Percentiles rank a stretch among this genome's conserved stretches.
These are phyloP conservation scores for Labyrinthula sp. DNA, from an alignment of 352 stramenopile species.

Conservation along the genomic window DNA sequence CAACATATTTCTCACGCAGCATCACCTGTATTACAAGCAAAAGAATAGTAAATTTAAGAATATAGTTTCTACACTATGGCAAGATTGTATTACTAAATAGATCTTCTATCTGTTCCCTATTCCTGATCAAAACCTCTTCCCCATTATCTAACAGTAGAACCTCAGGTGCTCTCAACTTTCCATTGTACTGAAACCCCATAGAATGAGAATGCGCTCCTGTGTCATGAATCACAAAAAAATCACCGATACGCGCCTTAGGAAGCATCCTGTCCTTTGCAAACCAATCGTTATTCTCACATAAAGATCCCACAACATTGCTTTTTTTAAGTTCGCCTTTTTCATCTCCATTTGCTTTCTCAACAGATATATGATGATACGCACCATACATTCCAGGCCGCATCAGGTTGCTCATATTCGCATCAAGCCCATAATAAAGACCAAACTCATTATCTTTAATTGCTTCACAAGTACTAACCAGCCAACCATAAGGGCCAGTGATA, in stretches of 20 bases:
- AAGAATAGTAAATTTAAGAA: no score
- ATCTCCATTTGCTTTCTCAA: constrained; percentile 42
- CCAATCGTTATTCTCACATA: constrained; percentile 73
- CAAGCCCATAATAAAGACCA: constrained; percentile 52
- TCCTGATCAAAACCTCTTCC: constrained; percentile 19
- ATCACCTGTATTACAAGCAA: no score
- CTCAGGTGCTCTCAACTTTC: constrained; percentile 61
- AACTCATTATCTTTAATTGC: constrained; percentile 59
- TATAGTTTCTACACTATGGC: no score
- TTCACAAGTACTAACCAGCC: constrained; percentile 53
- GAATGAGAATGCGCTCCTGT: constrained; percentile 62
- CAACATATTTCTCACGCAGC: no score
- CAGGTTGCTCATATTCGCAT: constrained; percentile 62
- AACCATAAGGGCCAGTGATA: constrained; percentile 60
- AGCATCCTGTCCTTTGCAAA: constrained; percentile 56
- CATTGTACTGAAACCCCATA: constrained; percentile 75
- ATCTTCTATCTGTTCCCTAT: constrained; percentile 29
- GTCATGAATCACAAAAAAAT: constrained; percentile 66
- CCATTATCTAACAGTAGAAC: constrained; percentile 37
- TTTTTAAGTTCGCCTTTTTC: constrained; percentile 34
- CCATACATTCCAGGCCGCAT: constrained; percentile 68
- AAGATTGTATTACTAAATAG: constrained; percentile 30
- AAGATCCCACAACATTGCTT: constrained; percentile 51
- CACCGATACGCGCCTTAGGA: constrained; percentile 46
- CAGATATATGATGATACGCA: constrained; percentile 59